These are phyloP conservation scores for Ramularia collo-cygni DNA, from an alignment of 2,329 filamentous ascomycete genomes.

Conservation along the genomic window DNA sequence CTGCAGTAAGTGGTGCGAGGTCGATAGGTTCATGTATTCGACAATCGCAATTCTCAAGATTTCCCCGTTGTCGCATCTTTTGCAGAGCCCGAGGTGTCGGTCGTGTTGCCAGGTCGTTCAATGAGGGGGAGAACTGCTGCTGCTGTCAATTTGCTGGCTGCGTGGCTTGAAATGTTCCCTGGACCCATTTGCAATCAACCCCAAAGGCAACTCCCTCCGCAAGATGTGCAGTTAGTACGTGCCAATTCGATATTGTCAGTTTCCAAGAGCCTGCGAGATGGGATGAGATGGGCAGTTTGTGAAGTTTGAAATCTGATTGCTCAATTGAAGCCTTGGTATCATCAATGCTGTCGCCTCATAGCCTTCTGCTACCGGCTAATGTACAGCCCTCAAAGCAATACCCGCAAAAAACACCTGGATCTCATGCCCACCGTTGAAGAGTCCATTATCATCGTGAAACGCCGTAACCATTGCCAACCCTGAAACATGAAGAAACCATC, in stretches of 20 bases:
- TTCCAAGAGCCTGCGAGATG: background rate
- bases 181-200: too few species aligned
- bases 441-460: slow-evolving; percentile 29
- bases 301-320: slow-evolving; percentile 20
- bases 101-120: too few species aligned
- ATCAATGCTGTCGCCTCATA: slow-evolving; percentile 13
- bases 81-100: too few species aligned
- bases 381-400: slow-evolving; percentile 22
- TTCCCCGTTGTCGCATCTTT: too few species aligned
- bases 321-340: slow-evolving; percentile 22
- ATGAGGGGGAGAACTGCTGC: too few species aligned
- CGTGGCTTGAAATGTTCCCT: too few species aligned
- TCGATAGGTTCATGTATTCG: slow-evolving; percentile 42
- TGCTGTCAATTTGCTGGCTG: too few species aligned
- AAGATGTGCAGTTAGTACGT: too few species aligned
- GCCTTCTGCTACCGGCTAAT: slow-evolving; percentile 15
- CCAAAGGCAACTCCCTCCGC: too few species aligned
- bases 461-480: slow-evolving; percentile 25
- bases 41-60: too few species aligned
- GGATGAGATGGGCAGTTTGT: slow-evolving; percentile 1
- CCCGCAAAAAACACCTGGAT: slow-evolving; percentile 20
- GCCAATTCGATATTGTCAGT: too few species aligned
- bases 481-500: slow-evolving; percentile 32
- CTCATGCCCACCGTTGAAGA: slow-evolving; percentile 29
- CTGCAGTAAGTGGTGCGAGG: slow-evolving; percentile 26